phyloP scores from a whole-genome alignment of 192 early-diverging fungal genomes.

The Tieghemiomyces parasiticus region DNA sequence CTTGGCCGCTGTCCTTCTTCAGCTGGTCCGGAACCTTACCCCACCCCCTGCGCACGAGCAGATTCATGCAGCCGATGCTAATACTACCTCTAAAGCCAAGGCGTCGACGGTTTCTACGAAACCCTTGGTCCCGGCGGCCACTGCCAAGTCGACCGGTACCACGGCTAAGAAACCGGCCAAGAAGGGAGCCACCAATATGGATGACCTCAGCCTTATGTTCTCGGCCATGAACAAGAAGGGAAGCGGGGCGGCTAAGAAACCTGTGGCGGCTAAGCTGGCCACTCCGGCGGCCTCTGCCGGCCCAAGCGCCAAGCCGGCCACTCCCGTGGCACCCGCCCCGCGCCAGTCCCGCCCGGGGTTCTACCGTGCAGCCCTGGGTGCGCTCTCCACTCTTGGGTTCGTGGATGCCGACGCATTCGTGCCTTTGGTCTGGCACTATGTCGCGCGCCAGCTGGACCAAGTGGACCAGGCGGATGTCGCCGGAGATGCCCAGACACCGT shows the following conservation, averaged over 20 bases:
- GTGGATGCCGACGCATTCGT: background rate
- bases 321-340: background rate
- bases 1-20: background rate
- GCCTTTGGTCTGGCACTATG: slow-evolving; percentile 6
- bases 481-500: no score
- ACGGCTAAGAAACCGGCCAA: background rate
- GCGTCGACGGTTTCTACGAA: background rate
- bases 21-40: no score
- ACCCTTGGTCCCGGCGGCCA: no score
- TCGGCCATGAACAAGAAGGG: background rate
- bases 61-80: background rate
- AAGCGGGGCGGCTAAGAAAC: background rate
- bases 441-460: no score
- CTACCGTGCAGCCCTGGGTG: background rate
- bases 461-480: no score
- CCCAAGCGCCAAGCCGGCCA: background rate
- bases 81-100: background rate
- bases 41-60: background rate
- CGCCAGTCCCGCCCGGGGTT: background rate
- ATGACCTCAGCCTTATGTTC: slow-evolving; percentile 1
- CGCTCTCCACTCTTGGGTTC: background rate
- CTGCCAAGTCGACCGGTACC: background rate
- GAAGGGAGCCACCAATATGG: background rate
- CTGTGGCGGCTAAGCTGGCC: background rate
- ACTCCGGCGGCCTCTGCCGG: background rate